Percentiles rank a stretch among this genome's conserved stretches.
phyloP scores from a whole-genome alignment of 2,329 filamentous ascomycete genomes.

The Dryadomyces sulphureus region DNA sequence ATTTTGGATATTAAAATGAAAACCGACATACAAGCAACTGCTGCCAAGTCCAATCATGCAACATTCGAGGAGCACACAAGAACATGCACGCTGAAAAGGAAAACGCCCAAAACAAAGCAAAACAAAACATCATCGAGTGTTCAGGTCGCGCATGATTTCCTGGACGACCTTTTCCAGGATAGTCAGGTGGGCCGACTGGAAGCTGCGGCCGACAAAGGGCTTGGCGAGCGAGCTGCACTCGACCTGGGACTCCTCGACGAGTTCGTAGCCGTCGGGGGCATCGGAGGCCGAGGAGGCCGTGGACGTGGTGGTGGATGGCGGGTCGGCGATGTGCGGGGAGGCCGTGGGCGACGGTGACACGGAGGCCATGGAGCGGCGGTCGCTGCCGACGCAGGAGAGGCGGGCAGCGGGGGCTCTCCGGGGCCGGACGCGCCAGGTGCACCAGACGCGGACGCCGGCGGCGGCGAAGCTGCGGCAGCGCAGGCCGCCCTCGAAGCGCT shows the following conservation, averaged over 20 bases:
- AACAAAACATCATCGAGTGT: not conserved
- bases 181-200: conserved; percentile 17
- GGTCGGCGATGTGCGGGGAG: not conserved
- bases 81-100: not conserved
- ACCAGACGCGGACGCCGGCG: conserved; percentile 27
- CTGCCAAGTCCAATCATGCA: too few relatives aligned
- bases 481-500: conserved; percentile 24
- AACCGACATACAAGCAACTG: too few relatives aligned
- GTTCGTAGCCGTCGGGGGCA: conserved; percentile 15
- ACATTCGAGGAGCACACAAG: too few relatives aligned
- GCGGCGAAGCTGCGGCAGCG: conserved; percentile 27
- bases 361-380: not conserved
- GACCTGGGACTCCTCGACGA: conserved; percentile 19
- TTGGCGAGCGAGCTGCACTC: conserved; percentile 19
- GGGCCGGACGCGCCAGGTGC: conserved; percentile 18
- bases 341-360: not conserved
- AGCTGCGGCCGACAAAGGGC: conserved; percentile 19
- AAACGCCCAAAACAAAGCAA: not conserved
- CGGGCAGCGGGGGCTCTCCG: conserved; percentile 9
- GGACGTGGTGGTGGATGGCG: too few relatives aligned
- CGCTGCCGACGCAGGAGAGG: not conserved
- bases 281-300: too few relatives aligned
- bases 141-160: conserved; percentile 9
- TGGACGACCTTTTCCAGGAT: conserved; percentile 18
- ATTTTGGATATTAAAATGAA: too few relatives aligned